These are phyloP conservation scores for Kodamaea kaohsiungensis DNA, from an alignment of 805 yeast species.

Conservation along the genomic window DNA sequence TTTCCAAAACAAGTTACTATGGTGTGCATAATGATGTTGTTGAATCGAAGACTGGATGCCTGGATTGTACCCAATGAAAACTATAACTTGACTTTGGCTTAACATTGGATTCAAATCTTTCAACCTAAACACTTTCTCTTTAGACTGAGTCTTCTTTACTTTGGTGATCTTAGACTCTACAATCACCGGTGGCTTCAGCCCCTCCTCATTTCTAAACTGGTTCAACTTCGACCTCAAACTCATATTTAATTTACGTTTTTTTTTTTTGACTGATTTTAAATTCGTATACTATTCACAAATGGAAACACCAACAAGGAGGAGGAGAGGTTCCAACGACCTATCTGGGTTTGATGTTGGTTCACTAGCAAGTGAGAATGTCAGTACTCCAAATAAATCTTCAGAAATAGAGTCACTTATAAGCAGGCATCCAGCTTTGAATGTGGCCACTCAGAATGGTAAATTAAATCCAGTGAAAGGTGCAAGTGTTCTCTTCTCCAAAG, in stretches of 20 bases:
- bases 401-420: slow-evolving; percentile 1
- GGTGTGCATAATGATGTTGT: slow-evolving; percentile 77
- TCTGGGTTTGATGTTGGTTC: slow-evolving; percentile 6
- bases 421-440: slow-evolving; percentile 20
- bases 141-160: background rate
- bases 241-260: background rate
- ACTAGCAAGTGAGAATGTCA: slow-evolving; percentile 7
- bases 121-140: background rate
- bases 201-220: slow-evolving; percentile 17
- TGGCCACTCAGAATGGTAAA: slow-evolving; percentile 14
- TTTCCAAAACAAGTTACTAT: slow-evolving; percentile 68
- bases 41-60: slow-evolving; percentile 58
- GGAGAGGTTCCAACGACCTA: background rate
- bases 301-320: slow-evolving; percentile 9
- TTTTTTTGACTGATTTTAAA: background rate
- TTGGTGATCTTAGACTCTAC: background rate
- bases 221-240: slow-evolving; percentile 18
- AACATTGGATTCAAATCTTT: slow-evolving; percentile 37
- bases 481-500: slow-evolving; percentile 6
- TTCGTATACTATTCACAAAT: background rate
- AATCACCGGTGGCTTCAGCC: background rate
- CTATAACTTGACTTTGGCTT: slow-evolving; percentile 27
- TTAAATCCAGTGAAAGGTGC: slow-evolving; percentile 14
- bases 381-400: slow-evolving; percentile 6
- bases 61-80: slow-evolving; percentile 76